A percentile compares a stretch with the other conserved stretches of the same genome.
These are phyloP conservation scores for Globisporangium viniferum DNA, from an alignment of 352 stramenopile genomes.

Conservation along the genomic window DNA sequence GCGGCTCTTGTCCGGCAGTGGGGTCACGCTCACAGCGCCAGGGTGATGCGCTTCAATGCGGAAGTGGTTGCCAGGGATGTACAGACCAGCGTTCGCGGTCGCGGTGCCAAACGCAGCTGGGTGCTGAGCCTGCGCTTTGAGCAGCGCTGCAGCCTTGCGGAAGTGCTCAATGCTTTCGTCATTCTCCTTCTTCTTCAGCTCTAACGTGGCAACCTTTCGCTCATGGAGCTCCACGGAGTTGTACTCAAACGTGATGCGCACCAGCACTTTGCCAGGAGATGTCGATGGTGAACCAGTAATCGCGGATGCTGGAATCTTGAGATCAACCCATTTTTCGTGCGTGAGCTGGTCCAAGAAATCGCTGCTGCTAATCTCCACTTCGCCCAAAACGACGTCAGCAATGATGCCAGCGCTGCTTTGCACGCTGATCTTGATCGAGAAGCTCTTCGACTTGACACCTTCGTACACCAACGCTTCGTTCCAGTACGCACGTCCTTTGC, in stretches of 20 bases:
- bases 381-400: conserved; percentile 65
- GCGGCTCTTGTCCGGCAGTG: conserved; percentile 70
- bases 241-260: conserved; percentile 66
- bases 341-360: conserved; percentile 56
- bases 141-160: conserved; percentile 44
- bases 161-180: conserved; percentile 65
- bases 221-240: conserved; percentile 39
- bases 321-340: conserved; percentile 52
- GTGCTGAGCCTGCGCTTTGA: conserved; percentile 53
- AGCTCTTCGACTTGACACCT: conserved; percentile 63
- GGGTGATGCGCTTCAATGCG: conserved; percentile 58
- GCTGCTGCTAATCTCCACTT: conserved; percentile 50
- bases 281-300: conserved; percentile 11
- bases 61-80: conserved; percentile 78
- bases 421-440: conserved; percentile 64
- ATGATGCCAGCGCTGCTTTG: conserved; percentile 55
- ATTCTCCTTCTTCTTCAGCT: conserved; percentile 56
- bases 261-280: conserved; percentile 41
- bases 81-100: conserved; percentile 51
- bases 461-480: conserved; percentile 53
- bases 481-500: conserved; percentile 34
- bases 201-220: conserved; percentile 33
- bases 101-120: conserved; percentile 65
- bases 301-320: conserved; percentile 39
- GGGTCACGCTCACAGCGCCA: conserved; percentile 53